These are phyloP conservation scores for Malania oleifera DNA, from an alignment of 164 flowering plant genomes.

Conservation along the genomic window DNA sequence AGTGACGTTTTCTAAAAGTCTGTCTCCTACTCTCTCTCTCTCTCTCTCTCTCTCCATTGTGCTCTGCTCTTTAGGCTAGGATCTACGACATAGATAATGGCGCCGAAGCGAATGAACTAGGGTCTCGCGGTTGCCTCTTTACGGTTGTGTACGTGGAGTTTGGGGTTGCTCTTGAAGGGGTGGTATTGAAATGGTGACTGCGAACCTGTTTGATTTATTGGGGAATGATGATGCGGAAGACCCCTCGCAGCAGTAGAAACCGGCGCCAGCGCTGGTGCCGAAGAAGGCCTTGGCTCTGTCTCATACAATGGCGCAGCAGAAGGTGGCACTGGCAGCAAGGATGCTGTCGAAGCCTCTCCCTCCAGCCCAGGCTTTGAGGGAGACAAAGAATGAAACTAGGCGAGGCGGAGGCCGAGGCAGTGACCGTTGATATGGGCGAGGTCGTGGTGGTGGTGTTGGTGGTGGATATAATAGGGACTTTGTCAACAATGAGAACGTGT, in stretches of 20 bases:
- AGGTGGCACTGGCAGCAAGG: slow-evolving; percentile 23
- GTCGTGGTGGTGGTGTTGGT: too few relatives aligned
- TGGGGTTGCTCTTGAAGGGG: neutral
- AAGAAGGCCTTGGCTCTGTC: slow-evolving; percentile 34
- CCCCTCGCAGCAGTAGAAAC: slow-evolving; percentile 52
- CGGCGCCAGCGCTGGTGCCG: slow-evolving; percentile 35
- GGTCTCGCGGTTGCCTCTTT: slow-evolving; percentile 17
- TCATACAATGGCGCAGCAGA: slow-evolving; percentile 15
- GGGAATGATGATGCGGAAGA: slow-evolving; percentile 76
- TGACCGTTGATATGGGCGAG: slow-evolving; percentile 29
- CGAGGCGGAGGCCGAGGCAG: slow-evolving; percentile 33
- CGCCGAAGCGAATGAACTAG: slow-evolving; percentile 10
- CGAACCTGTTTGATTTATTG: slow-evolving; percentile 71
- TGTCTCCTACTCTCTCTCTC: neutral
- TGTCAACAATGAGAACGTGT: slow-evolving; percentile 14
- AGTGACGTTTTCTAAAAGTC: too few relatives aligned
- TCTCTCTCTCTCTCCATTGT: slow-evolving; percentile 2
- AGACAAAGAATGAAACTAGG: slow-evolving; percentile 25
- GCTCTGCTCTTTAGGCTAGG: too few relatives aligned
- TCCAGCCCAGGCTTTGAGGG: slow-evolving; percentile 53
- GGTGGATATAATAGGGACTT: slow-evolving; percentile 24
- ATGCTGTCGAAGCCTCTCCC: slow-evolving; percentile 54
- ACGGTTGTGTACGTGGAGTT: neutral
- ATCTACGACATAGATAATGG: slow-evolving; percentile 6
- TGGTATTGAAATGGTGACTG: slow-evolving; percentile 40